These are phyloP conservation scores for Pseudogymnoascus sp. DNA, from an alignment of 2,329 filamentous ascomycete species.

Conservation along the genomic window DNA sequence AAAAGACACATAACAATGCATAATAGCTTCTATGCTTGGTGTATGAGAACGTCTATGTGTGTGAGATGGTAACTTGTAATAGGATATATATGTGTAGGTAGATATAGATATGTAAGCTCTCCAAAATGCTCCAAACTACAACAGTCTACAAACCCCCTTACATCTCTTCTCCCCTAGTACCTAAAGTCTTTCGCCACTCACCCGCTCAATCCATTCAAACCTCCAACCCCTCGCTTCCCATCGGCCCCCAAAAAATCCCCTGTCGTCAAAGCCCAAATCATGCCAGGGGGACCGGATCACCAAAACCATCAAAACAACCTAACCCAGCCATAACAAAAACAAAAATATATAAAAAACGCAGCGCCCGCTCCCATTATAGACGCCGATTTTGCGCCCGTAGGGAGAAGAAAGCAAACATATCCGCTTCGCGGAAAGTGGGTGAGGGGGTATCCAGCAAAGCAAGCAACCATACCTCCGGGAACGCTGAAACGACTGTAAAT, in stretches of 20 bases:
- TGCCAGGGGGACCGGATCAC: not conserved
- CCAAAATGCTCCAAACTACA: not conserved
- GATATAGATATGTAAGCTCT: not conserved
- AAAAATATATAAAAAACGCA: not conserved
- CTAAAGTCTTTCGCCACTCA: not conserved
- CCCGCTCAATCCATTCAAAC: not conserved
- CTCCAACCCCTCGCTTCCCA: not conserved
- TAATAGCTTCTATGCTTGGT: too few relatives aligned
- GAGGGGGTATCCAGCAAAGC: not conserved
- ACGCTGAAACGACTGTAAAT: constrained; percentile 7
- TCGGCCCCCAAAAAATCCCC: not conserved
- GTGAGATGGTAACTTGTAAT: not conserved
- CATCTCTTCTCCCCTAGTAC: not conserved
- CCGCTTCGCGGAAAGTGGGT: not conserved
- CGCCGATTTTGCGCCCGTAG: not conserved
- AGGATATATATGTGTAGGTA: not conserved
- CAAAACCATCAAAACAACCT: not conserved
- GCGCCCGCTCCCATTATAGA: constrained; percentile 1
- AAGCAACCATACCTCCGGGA: not conserved
- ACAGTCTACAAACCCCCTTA: not conserved
- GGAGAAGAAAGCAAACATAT: not conserved
- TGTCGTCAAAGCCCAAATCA: not conserved
- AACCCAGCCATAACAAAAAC: not conserved
- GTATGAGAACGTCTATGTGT: too few relatives aligned
- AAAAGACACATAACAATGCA: constrained; percentile 1